Evolutionary conservation across 1,284 basidiomycete species (phyloP), one percentile per base, ranked within the genome.

Genomic region (Apiotrichum gracile): DNA sequence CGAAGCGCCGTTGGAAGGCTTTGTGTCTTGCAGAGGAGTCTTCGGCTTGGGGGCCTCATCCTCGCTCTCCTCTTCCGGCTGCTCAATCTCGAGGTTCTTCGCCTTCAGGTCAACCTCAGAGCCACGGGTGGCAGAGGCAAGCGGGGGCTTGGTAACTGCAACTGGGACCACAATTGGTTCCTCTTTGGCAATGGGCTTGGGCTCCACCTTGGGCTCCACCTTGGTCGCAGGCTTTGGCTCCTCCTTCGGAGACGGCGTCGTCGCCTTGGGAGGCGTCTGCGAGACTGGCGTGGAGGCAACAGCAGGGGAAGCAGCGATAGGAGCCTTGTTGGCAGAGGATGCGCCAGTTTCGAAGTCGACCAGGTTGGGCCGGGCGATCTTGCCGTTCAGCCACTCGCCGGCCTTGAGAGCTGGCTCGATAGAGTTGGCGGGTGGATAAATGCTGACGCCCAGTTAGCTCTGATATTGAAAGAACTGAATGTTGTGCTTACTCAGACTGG

Each of bases 341-440:
- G 71, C 64, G 33, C 66, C 63, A 2, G 76, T 78, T 53, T 80
- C 78, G 46, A 82, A 68, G 60, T 79, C 75, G 55, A 82, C 64
- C 22, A 81, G 78, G 61, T 92, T 91, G 21, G 85, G 81, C 16
- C 83, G 75, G 2, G 83, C 82, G 4, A 79, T 80, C 77, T 91
- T 92, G 47, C 91, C 92, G 5, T 55, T 64, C 74, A 97, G 91
- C 78, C 90, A 97, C 63, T 97, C 91, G 49, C 81, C 78, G 1
- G 91, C 87, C 10, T 82, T 80, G 49, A 96, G 80, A 1, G 89
- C 83, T 13, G 92, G 83, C 67, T 92, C 87, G 43, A 80, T 74
- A 10, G 89, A 89, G 0, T 85, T 85, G 1, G 91, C 94, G 17
- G 88, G 87, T 2, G 94, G 93, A 81, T 85, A 97, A 69, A 98